A percentile compares a stretch with the other conserved stretches of the same genome.
Evolutionary conservation across 2,329 filamentous ascomycete genomes (phyloP).

Genomic region (Calonectria crousiana): DNA sequence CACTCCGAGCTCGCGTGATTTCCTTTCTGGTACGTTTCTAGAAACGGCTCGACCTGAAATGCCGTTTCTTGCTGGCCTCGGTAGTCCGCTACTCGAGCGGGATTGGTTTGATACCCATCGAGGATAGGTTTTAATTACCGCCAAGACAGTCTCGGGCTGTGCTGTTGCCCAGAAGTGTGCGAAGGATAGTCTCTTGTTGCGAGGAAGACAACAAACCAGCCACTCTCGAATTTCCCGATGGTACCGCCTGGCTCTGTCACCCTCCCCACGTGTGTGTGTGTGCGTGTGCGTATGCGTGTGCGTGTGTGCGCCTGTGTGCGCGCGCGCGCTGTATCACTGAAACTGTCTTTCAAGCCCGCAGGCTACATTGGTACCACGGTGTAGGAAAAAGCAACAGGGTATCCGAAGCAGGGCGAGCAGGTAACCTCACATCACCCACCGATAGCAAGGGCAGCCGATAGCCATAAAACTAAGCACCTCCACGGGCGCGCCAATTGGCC

Average conservation of each 20-base stretch:
- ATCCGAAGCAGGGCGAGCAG: background rate
- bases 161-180: background rate
- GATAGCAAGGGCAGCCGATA: background rate
- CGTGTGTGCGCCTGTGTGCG: background rate
- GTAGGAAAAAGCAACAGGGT: background rate
- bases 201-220: background rate
- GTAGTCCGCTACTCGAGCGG: background rate
- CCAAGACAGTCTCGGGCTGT: background rate
- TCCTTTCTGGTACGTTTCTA: background rate
- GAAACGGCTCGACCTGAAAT: background rate
- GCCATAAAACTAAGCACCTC: background rate
- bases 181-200: background rate
- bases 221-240: background rate
- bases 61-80: too few relatives aligned
- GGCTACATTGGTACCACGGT: background rate
- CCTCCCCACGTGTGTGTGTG: background rate
- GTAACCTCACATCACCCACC: background rate
- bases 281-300: too few relatives aligned
- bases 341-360: background rate
- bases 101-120: slow-evolving; percentile 3
- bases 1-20: background rate
- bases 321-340: background rate
- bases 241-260: background rate
- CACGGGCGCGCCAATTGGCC: background rate
- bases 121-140: background rate